Evolutionary conservation across 2,329 filamentous ascomycete species (phyloP).

Genomic region (Microsporum ferrugineum): DNA sequence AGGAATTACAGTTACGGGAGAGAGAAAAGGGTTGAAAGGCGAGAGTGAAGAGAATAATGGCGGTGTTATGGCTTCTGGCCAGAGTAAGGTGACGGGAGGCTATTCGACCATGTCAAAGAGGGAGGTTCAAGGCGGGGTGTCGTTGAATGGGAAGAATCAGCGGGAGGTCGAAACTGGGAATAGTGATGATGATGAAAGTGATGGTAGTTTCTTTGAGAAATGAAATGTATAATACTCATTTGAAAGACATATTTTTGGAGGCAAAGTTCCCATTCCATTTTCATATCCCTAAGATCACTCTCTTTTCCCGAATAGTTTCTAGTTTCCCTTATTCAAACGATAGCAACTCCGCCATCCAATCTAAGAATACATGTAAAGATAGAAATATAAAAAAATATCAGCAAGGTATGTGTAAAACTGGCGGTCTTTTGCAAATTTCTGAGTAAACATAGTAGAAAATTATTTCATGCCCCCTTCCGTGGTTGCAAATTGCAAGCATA

Average conservation of each 20-base stretch:
- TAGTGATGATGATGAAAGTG: conserved; percentile 15
- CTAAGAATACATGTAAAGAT: neutral
- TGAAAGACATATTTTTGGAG: neutral
- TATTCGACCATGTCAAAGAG: neutral
- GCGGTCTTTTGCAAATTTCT: neutral
- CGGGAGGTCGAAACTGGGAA: conserved; percentile 8
- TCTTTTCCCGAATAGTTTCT: neutral
- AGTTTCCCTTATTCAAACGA: neutral
- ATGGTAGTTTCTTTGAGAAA: conserved; percentile 19
- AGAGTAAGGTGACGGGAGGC: neutral
- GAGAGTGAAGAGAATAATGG: neutral
- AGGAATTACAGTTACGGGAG: conserved; percentile 18
- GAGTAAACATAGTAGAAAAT: neutral
- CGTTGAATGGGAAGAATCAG: neutral
- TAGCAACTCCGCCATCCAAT: neutral
- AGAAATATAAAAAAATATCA: neutral
- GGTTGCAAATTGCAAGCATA: neutral
- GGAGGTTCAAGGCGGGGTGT: neutral
- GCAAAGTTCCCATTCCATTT: neutral
- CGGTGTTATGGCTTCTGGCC: neutral
- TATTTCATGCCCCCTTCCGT: neutral
- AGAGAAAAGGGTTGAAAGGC: conserved; percentile 10
- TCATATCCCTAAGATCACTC: neutral
- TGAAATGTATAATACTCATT: neutral
- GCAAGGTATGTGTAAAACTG: neutral